Evolutionary conservation across 495 filamentous ascomycete species (phyloP).

Genomic region (Penicillium nucicola): DNA sequence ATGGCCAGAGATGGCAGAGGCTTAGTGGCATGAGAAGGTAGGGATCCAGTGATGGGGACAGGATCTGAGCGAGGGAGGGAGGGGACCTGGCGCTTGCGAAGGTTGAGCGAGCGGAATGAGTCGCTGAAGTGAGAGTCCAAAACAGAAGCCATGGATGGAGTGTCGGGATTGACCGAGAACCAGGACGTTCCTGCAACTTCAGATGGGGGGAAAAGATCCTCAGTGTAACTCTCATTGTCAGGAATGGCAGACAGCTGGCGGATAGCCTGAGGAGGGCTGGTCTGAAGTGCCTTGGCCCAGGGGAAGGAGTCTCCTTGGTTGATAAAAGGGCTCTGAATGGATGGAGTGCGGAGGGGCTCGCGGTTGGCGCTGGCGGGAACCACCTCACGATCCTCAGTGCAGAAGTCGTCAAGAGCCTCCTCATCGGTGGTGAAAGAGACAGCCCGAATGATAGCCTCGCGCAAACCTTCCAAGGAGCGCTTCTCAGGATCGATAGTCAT

Average conservation of each 20-base stretch:
- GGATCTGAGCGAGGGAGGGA: conserved; percentile 47
- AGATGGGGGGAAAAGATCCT: conserved; percentile 84
- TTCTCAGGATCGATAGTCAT: conserved; percentile 87
- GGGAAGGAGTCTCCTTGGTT: conserved; percentile 83
- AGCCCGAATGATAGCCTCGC: conserved; percentile 70
- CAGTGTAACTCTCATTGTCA: conserved; percentile 73
- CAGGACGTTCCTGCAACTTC: conserved; percentile 67
- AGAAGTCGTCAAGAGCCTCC: conserved; percentile 89
- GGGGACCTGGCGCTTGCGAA: conserved; percentile 37
- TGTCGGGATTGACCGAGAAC: conserved; percentile 66
- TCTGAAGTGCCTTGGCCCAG: conserved; percentile 88
- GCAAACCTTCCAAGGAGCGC: conserved; percentile 74
- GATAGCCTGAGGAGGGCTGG: conserved; percentile 65
- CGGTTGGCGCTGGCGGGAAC: conserved; percentile 81
- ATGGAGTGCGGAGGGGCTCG: conserved; percentile 93
- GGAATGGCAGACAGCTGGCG: conserved; percentile 87
- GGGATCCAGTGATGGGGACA: conserved; percentile 67
- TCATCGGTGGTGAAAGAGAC: conserved; percentile 95
- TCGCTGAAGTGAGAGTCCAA: conserved; percentile 70
- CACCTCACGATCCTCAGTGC: conserved; percentile 69
- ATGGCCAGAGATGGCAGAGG: conserved; percentile 65
- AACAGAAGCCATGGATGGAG: conserved; percentile 75
- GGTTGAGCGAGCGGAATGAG: conserved; percentile 61
- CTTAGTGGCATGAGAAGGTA: conserved; percentile 68
- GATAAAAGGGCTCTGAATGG: conserved; percentile 82